Evolutionary conservation across 2,329 filamentous ascomycete genomes (phyloP).

Genomic region (Pseudogymnoascus sp.): DNA sequence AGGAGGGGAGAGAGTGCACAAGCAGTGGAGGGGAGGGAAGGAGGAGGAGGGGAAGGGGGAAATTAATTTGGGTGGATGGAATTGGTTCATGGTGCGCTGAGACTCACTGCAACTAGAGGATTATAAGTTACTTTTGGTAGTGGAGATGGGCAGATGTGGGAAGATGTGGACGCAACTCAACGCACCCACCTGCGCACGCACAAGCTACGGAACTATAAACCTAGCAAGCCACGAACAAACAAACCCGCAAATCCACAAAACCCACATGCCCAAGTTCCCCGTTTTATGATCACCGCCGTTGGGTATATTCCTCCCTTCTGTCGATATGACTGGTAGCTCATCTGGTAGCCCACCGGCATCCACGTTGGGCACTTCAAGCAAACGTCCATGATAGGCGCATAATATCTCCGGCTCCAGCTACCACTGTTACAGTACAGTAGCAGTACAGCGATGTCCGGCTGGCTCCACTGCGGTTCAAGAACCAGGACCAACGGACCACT

Average conservation of each 20-base stretch:
- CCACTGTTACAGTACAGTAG: neutral
- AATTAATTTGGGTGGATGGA: neutral
- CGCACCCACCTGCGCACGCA: neutral
- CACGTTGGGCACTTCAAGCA: neutral
- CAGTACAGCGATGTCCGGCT: neutral
- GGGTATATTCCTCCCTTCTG: neutral
- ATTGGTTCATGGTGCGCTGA: neutral
- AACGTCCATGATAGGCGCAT: neutral
- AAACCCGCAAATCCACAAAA: neutral
- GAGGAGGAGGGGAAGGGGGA: neutral
- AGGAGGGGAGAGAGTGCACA: neutral
- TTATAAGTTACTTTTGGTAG: neutral
- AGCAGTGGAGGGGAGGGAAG: neutral
- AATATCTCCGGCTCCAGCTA: neutral
- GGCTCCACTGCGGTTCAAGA: neutral
- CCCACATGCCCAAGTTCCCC: neutral
- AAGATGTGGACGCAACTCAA: too few relatives aligned
- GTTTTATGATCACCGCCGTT: slow-evolving; percentile 1
- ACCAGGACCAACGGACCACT: neutral
- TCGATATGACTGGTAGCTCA: neutral
- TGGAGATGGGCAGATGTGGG: neutral
- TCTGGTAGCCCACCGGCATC: neutral
- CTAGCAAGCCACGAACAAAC: neutral
- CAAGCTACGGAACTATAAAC: neutral
- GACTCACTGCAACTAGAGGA: neutral